These are phyloP conservation scores for Kodamaea anthophila DNA, from an alignment of 1,139 yeast species.

Conservation along the genomic window DNA sequence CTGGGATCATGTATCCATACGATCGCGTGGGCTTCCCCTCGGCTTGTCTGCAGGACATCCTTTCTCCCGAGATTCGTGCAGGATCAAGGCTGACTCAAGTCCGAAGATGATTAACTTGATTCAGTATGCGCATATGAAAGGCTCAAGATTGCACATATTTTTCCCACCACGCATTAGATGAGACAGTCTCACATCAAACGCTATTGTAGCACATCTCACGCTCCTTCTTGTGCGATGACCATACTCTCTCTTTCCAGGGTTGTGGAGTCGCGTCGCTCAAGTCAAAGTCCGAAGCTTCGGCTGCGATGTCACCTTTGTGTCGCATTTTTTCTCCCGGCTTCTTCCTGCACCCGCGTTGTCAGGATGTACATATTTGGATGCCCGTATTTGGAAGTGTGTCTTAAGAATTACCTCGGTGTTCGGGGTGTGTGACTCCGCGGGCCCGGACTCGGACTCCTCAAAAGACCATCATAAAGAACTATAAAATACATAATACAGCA, in stretches of 20 bases:
- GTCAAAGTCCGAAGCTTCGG: constrained; percentile 3
- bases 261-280: too few species aligned
- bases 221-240: too few species aligned
- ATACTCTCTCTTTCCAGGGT: too few species aligned
- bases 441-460: constrained; percentile 3
- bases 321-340: constrained; percentile 1
- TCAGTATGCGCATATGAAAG: too few species aligned
- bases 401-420: constrained; percentile 3
- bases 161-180: too few species aligned
- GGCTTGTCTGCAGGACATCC: constrained; percentile 5
- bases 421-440: constrained; percentile 4
- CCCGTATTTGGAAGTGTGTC: constrained; percentile 4
- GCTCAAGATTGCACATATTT: too few species aligned
- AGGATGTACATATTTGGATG: background rate
- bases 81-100: constrained; percentile 6
- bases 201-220: too few species aligned
- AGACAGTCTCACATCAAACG: too few species aligned
- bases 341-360: background rate
- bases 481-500: too few species aligned
- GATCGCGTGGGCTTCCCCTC: constrained; percentile 1
- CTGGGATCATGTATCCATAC: too few species aligned
- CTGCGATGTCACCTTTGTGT: background rate
- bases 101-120: too few species aligned
- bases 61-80: constrained; percentile 3
- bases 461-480: too few species aligned